Base-by-base conservation (phyloP, 2,329 filamentous ascomycete genomes). In the Fusarium staphyleae region DNA sequence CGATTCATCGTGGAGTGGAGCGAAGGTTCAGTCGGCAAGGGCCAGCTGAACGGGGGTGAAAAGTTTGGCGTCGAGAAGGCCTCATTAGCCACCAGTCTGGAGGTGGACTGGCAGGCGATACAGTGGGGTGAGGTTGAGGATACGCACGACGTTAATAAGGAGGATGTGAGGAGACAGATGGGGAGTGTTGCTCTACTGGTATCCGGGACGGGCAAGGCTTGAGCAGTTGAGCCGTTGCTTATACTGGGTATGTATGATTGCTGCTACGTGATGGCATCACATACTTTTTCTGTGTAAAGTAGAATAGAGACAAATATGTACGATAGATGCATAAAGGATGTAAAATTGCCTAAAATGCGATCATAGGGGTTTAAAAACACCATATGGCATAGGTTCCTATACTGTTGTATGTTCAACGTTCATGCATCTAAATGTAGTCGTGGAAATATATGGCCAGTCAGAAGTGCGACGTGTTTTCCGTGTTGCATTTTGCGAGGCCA, bases 41-140 rank as follows among this genome's bases (percentile, higher is more conserved):
- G 76, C 56, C 75, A 72, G 5, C 44, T 65, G 8, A 60, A 60
- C 22, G 54, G 24, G 6, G 74, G 69, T 28, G 66, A 66, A 42
- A 66, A 56, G 49, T 97, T 96, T 70, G 89, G 90, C 0, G 87
- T 96, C 11, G 89, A 96, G 67, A 87, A 96, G 70, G 93, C 93
- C 1, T 87, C 90, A 0, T 80, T 82, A 66, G 88, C 89, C 12
- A 87, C 88, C 5, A 96, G 84, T 66, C 72, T 96, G 34, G 95
- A 99, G 78, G 91, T 96, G 13, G 81, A 85, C 60, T 97, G 91
- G 88, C 95, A 99, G 81, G 96, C 88, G 1, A 78, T 83, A 22
- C 87, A 89, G 74, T 98, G 95, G 93, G 95, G 95, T 8, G 93
- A 96, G 78, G 95, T 99, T 1, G 95, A 99, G 73, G 93, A 99